Conservation (phyloP, 2,329 filamentous ascomycete species). For the Metarhizium rileyi region DNA sequence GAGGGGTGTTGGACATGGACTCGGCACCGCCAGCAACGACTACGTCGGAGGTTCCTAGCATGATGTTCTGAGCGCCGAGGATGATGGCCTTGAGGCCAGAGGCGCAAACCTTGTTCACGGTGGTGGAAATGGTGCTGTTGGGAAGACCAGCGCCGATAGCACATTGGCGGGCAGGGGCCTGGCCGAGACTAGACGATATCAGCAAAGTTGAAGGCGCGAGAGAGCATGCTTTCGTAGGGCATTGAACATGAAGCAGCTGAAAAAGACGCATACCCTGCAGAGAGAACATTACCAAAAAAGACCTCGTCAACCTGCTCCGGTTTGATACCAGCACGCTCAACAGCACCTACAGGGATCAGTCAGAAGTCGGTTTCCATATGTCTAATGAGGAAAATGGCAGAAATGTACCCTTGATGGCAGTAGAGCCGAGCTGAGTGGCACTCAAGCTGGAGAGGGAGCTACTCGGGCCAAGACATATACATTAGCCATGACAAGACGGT, state of each 20-base stretch:
- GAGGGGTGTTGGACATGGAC: conserved; percentile 96
- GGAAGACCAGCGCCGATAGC: conserved; percentile 80
- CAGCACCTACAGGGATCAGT: conserved; percentile 44
- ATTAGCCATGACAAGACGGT: background rate
- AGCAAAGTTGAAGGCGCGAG: background rate
- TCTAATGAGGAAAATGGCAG: background rate
- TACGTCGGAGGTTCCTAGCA: conserved; percentile 86
- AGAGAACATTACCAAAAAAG: conserved; percentile 96
- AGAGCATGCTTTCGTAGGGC: background rate
- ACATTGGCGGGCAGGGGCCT: conserved; percentile 93
- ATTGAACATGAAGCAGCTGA: conserved; percentile 1
- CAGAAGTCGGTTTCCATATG: background rate
- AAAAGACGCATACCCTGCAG: conserved; percentile 71
- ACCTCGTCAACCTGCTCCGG: conserved; percentile 88
- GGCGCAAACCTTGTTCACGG: conserved; percentile 98
- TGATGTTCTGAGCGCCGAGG: conserved; percentile 91
- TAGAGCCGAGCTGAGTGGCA: conserved; percentile 77
- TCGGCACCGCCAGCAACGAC: conserved; percentile 92
- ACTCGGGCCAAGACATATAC: conserved; percentile 9
- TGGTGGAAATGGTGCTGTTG: conserved; percentile 74
- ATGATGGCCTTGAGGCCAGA: conserved; percentile 91
- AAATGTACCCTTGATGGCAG: conserved; percentile 78
- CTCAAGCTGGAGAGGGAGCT: conserved; percentile 83
- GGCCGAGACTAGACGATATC: conserved; percentile 58
- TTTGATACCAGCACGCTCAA: conserved; percentile 83